Conservation (phyloP, 2,329 filamentous ascomycete species). For the Mollisia scopiformis region DNA sequence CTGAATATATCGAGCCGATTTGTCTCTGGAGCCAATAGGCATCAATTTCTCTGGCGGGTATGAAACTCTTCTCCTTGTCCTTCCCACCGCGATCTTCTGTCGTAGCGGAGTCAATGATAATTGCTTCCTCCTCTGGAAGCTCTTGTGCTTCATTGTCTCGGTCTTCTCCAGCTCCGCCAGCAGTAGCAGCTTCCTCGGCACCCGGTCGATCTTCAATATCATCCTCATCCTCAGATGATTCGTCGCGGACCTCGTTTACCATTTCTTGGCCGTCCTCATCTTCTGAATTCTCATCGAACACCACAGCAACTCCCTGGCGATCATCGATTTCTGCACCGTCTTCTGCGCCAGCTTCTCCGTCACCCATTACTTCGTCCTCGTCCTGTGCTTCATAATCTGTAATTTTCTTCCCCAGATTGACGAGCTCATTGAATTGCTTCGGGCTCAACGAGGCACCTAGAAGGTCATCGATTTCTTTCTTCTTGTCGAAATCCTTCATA, state of each 20-base stretch:
- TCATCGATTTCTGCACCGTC: conserved; percentile 85
- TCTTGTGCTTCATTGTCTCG: conserved; percentile 52
- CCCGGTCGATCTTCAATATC: conserved; percentile 62
- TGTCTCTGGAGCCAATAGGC: conserved; percentile 97
- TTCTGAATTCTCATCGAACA: conserved; percentile 91
- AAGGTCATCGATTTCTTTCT: conserved; percentile 95
- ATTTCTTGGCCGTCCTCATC: conserved; percentile 78
- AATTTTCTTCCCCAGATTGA: conserved; percentile 97
- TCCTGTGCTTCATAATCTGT: conserved; percentile 98
- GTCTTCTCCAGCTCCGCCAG: conserved; percentile 51
- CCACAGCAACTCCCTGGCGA: conserved; percentile 93
- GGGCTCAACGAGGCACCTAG: conserved; percentile 79
- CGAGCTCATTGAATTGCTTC: conserved; percentile 95
- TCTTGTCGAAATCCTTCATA: conserved; percentile 96
- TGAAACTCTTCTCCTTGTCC: conserved; percentile 59
- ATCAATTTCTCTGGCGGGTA: conserved; percentile 89
- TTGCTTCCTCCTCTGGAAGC: conserved; percentile 68
- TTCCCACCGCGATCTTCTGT: conserved; percentile 48
- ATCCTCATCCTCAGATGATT: conserved; percentile 80
- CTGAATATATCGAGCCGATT: conserved; percentile 84
- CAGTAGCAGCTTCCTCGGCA: conserved; percentile 51
- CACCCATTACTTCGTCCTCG: conserved; percentile 85
- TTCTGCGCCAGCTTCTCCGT: conserved; percentile 66
- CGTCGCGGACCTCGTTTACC: conserved; percentile 85
- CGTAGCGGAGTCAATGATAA: conserved; percentile 77